Conservation (phyloP, 352 stramenopile genomes). For the Hyaloperonospora arabidopsidis region DNA sequence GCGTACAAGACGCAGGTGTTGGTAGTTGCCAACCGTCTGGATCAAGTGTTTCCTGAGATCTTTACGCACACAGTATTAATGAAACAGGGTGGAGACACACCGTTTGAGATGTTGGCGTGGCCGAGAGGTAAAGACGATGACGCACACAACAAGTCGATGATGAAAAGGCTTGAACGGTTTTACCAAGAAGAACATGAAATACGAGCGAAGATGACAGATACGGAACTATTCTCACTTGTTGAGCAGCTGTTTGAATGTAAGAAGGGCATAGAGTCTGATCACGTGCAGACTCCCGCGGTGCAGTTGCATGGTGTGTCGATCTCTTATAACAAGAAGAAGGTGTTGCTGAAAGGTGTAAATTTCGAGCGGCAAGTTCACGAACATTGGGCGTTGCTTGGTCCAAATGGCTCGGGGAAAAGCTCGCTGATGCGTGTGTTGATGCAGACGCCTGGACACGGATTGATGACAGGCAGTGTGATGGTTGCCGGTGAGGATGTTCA, state of each 20-base stretch:
- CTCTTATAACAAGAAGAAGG: constrained; percentile 40
- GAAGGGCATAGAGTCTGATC: neutral
- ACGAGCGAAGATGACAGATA: constrained; percentile 24
- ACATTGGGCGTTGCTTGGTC: constrained; percentile 62
- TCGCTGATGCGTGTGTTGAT: constrained; percentile 68
- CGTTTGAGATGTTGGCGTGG: constrained; percentile 38
- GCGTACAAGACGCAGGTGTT: constrained; percentile 85
- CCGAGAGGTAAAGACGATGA: constrained; percentile 21
- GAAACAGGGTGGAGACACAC: constrained; percentile 15
- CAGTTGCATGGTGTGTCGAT: constrained; percentile 47
- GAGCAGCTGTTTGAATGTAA: constrained; percentile 32
- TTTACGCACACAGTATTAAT: constrained; percentile 54
- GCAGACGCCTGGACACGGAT: constrained; percentile 45
- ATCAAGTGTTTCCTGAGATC: constrained; percentile 84
- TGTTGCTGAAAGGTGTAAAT: constrained; percentile 44
- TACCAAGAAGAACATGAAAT: constrained; percentile 33
- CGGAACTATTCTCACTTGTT: constrained; percentile 31
- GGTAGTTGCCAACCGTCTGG: constrained; percentile 79
- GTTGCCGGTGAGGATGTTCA: constrained; percentile 29
- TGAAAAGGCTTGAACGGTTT: constrained; percentile 29
- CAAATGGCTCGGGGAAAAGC: constrained; percentile 73
- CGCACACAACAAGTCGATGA: constrained; percentile 30
- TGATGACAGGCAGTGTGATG: constrained; percentile 33
- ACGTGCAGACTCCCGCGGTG: constrained; percentile 17
- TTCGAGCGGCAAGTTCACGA: constrained; percentile 44